Evolutionary conservation across 1,139 yeast genomes (phyloP), one percentile per base, ranked within the genome.

Genomic region (Spathaspora jeffriesii): DNA sequence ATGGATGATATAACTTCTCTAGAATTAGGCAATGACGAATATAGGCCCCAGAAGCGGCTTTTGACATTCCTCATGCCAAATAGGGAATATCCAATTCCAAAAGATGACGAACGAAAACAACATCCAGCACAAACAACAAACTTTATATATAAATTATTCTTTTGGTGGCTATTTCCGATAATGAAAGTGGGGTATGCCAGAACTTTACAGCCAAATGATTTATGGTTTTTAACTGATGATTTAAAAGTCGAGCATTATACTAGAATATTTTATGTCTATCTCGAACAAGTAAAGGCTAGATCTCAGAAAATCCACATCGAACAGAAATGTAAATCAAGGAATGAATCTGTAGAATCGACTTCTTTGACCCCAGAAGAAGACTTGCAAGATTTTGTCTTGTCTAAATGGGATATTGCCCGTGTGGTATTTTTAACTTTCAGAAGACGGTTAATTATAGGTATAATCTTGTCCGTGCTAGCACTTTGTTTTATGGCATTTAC

Each of bases 131-230:
- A 42, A 7, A 44, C 48, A 3, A 69, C 74, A 3, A 74, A 69
- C 47, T 42, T 64, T 15, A 40, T 76, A 11, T 66, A 67, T 5
- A 55, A 60, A 34, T 15, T 67, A 0, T 76, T 82, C 42, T 81
- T 81, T 54, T 64, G 73, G 61, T 86, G 93, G 93, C 70, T 84
- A 38, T 51, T 66, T 15, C 88, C 89, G 0, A 50, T 85, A 3
- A 57, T 86, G 57, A 71, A 67, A 34, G 79, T 78, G 3, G 96
- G 96, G 1, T 88, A 87, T 60, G 74, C 75, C 48, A 73, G 96
- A 56, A 83, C 89, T 0, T 64, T 88, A 31, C 81, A 80, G 44
- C 81, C 83, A 6, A 76, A 79, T 46, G 96, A 88, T 63, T 62
- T 88, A 47, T 86, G 71, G 63, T 66, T 67, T 40, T 70, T 87